Percentiles rank a stretch among this genome's conserved stretches.
Evolutionary conservation across 2,329 filamentous ascomycete species (phyloP).

Genomic region (Aspergillus quadricinctus): DNA sequence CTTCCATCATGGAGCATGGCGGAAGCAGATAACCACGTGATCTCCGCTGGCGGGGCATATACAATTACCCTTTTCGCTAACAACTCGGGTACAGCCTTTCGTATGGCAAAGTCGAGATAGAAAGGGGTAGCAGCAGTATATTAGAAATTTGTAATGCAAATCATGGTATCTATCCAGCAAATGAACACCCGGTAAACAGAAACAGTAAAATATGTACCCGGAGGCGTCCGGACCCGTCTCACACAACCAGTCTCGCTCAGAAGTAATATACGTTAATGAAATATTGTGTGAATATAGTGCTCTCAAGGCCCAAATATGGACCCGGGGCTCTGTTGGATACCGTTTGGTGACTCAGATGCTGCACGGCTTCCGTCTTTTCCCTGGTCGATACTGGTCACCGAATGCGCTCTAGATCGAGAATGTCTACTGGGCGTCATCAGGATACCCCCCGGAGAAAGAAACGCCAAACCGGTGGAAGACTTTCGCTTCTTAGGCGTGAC

Average conservation of each 20-base stretch:
- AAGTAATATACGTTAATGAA: neutral
- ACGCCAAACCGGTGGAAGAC: conserved; percentile 2
- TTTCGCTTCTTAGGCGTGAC: conserved; percentile 15
- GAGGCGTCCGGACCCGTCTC: neutral
- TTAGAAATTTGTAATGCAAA: neutral
- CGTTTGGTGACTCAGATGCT: neutral
- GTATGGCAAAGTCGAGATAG: neutral
- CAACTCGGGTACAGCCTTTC: neutral
- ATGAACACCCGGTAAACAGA: neutral
- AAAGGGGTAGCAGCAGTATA: neutral
- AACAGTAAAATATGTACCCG: neutral
- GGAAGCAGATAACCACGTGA: neutral
- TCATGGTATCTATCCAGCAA: neutral
- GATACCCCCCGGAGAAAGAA: conserved; percentile 17
- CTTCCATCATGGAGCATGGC: neutral
- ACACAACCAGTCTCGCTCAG: neutral
- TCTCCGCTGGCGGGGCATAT: neutral
- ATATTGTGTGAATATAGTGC: neutral
- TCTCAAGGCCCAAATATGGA: neutral
- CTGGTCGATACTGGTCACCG: neutral
- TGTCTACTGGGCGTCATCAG: conserved; percentile 11
- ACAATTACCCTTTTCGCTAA: neutral
- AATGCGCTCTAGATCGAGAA: conserved; percentile 1
- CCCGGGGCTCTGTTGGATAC: neutral
- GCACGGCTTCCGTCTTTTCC: neutral